These are phyloP conservation scores for Tricholoma sp. DNA, from an alignment of 768 basidiomycete species.

Conservation along the genomic window DNA sequence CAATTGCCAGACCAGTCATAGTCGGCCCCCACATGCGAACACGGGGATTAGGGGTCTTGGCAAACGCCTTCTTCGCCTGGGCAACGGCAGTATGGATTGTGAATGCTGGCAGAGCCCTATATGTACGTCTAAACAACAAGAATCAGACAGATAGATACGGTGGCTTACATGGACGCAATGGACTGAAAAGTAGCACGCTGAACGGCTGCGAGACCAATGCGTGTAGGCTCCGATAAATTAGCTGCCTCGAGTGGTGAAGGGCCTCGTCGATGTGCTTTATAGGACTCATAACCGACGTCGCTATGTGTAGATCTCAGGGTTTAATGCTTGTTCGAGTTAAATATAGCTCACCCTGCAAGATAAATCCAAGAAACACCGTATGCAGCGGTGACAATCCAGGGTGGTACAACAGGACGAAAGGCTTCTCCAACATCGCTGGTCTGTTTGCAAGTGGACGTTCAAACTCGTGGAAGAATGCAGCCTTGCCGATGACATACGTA, in stretches of 20 bases:
- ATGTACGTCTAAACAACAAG: slow-evolving; percentile 2
- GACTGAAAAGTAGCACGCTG: slow-evolving; percentile 80
- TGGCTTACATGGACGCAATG: slow-evolving; percentile 70
- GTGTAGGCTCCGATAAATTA: slow-evolving; percentile 64
- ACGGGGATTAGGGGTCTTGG: slow-evolving; percentile 49
- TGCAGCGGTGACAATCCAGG: slow-evolving; percentile 66
- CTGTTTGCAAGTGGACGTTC: slow-evolving; percentile 25
- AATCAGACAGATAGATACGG: slow-evolving; percentile 5
- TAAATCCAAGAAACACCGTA: slow-evolving; percentile 85
- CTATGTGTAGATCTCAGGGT: slow-evolving; percentile 21
- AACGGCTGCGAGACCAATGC: slow-evolving; percentile 64
- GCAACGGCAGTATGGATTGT: slow-evolving; percentile 82
- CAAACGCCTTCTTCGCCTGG: slow-evolving; percentile 66
- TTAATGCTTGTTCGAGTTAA: not conserved
- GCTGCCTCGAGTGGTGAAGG: slow-evolving; percentile 64
- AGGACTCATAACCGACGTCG: slow-evolving; percentile 78
- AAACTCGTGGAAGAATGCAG: slow-evolving; percentile 3
- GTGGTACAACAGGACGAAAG: slow-evolving; percentile 73
- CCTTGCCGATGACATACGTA: slow-evolving; percentile 45
- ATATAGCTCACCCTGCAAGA: slow-evolving; percentile 44
- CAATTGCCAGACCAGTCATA: slow-evolving; percentile 63
- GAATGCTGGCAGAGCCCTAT: slow-evolving; percentile 76
- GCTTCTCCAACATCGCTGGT: slow-evolving; percentile 83
- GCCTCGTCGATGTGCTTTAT: slow-evolving; percentile 67
- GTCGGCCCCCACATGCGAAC: slow-evolving; percentile 76